Base-by-base conservation (phyloP, 2,329 filamentous ascomycete genomes). In the Diaporthe citrichinensis region DNA sequence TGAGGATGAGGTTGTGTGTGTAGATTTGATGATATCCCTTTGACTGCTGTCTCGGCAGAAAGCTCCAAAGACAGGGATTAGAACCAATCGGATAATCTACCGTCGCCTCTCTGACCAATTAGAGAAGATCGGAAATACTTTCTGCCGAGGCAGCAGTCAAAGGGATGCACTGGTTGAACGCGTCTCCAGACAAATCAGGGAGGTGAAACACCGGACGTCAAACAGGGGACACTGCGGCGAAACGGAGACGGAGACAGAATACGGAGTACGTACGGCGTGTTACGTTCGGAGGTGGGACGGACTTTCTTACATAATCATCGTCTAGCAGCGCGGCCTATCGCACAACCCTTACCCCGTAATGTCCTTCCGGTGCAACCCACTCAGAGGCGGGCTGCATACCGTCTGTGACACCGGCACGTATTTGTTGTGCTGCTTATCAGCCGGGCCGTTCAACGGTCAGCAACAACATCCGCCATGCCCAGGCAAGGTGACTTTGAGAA, bases 181-280 rank as follows among this genome's bases (percentile, higher is more conserved):
- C 3, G 15, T 28, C n/a, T 6, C 31, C 14, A 17, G 20, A 17
- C 10, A 2, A 6, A 36, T 23, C n/a, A n/a, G n/a, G n/a, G 17
- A 9, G 39, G 46, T 68, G 65, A 68, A 68, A 68, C 65, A 68
- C 31, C 36, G 28, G 31, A 53, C 65, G 46, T 68, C 46, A 53
- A 68, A 68, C 65, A 53, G 46, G 31, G 61, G 23, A 17, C 14
- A 39, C 46, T 14, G 31, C 7, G 23, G 7, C 62, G 5, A 68
- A 53, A 68, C 62, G 65, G 65, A 28, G 65, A 25, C 2, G 23
- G 31, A 31, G 17, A 57, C 28, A 28, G 53, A 20, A 14, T n/a
- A 15, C 10, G 25, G 51, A 1, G 20, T 3, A 44, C 9, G 17
- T 14, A 68, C 28, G 44, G 62, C 20, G 44, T 34, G 41, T 31